These are phyloP conservation scores for Zangia roseola DNA, from an alignment of 768 basidiomycete species.

Conservation along the genomic window DNA sequence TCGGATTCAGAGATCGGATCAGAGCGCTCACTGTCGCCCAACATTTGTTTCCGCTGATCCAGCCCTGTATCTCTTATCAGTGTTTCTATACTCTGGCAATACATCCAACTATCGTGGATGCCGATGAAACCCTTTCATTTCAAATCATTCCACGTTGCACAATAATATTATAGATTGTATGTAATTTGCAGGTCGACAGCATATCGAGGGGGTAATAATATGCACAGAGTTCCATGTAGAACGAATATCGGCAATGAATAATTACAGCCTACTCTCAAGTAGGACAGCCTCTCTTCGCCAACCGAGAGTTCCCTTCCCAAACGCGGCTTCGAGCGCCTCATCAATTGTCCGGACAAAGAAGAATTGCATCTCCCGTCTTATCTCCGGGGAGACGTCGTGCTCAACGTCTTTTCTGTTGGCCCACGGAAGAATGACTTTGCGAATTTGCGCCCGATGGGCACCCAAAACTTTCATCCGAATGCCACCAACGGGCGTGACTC, in stretches of 20 bases:
- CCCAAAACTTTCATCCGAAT: conserved; percentile 92
- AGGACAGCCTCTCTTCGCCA: conserved; percentile 58
- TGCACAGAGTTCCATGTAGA: background rate
- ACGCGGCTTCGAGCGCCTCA: conserved; percentile 82
- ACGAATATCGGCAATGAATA: background rate
- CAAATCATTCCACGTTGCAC: background rate
- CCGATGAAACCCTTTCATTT: no score
- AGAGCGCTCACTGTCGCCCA: conserved; percentile 5
- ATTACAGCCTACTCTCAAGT: conserved; percentile 53
- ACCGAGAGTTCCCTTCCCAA: conserved; percentile 64
- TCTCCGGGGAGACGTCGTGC: conserved; percentile 75
- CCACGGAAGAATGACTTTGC: conserved; percentile 80
- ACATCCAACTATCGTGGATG: background rate
- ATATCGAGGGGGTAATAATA: background rate
- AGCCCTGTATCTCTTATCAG: conserved; percentile 16
- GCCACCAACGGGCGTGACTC: conserved; percentile 82
- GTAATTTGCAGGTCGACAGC: background rate
- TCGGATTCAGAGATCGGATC: conserved; percentile 5
- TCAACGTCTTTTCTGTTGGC: conserved; percentile 87
- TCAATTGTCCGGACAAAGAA: conserved; percentile 76
- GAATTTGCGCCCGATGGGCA: conserved; percentile 83
- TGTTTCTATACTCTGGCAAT: conserved; percentile 4
- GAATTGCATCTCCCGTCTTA: conserved; percentile 75
- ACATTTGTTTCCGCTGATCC: conserved; percentile 4
- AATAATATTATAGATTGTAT: background rate